Conservation (phyloP, 176 grass and related monocot genomes). For the Alloteropsis semialata region DNA sequence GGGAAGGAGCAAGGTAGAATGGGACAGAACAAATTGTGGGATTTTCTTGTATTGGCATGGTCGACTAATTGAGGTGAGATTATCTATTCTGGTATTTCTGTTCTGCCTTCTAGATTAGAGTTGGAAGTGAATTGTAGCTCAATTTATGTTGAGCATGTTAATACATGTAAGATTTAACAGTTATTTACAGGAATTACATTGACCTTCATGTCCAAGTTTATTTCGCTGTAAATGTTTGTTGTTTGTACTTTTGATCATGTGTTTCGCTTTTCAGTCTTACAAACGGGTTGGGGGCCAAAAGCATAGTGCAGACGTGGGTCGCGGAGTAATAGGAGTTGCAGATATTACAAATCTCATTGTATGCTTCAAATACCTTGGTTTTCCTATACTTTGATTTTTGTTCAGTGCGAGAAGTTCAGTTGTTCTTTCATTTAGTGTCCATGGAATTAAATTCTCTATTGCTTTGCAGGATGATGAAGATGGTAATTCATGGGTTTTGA, state of each 20-base stretch:
- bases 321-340: conserved; percentile 79
- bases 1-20: conserved; percentile 79
- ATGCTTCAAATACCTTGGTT: conserved; percentile 19
- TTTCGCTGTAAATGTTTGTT: conserved; percentile 19
- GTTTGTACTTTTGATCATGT: conserved; percentile 4
- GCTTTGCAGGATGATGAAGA: conserved; percentile 70
- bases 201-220: neutral
- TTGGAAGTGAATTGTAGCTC: neutral
- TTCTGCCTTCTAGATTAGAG: neutral
- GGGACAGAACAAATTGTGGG: conserved; percentile 76
- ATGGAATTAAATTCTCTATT: conserved; percentile 21
- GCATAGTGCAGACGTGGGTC: conserved; percentile 56
- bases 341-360: conserved; percentile 79
- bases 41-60: conserved; percentile 96
- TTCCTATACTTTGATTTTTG: neutral
- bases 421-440: neutral
- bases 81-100: neutral
- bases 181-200: conserved; percentile 1
- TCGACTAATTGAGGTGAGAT: conserved; percentile 72
- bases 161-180: conserved; percentile 8
- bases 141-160: conserved; percentile 16
- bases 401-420: neutral
- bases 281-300: conserved; percentile 78
- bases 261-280: conserved; percentile 62
- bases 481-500: conserved; percentile 75